Base-by-base conservation (phyloP, 177 flowering plant species). In the Telopea speciosissima region DNA sequence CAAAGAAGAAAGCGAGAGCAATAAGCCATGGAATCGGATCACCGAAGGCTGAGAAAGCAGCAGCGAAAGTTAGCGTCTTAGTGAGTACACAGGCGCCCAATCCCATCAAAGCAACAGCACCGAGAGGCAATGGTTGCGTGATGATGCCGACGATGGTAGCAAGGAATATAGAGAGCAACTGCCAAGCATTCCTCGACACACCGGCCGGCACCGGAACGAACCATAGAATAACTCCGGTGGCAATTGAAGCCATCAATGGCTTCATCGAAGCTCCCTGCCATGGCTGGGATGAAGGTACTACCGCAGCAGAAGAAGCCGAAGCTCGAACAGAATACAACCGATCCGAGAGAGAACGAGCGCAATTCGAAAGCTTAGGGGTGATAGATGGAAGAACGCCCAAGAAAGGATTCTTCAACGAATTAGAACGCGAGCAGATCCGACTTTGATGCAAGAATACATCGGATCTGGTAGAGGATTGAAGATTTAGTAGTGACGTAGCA, bases 1-100 rank as follows among this genome's bases (percentile, higher is more conserved):
- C 97, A 70, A 94, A 94, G 87, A 94, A 94, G 83, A 94, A 94
- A 2, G 99, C 97, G n/a, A 94, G 88, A 5, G 93, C 97, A n/a
- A 94, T 94, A 10, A 94, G 81, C 98, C 97, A 92, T 1, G 97
- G 98, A 40, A 92, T 94, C 1, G 98, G 98, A 75, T 94, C 99
- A 5, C 99, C 97, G 60, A 94, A 94, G 9, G 97, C 96, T 6
- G 99, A 94, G 80, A 94, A 94, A 0, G 99, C 99, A 1, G 96
- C 97, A 0, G 91, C 72, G 63, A 94, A 94, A 0, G 99, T 87
- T 0, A 94, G 85, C 3, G 99, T 94, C 72, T 94, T 92, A 22
- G 99, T 92, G 59, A 92, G 82, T 4, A 94, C 99, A 1, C 90
- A 76, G 0, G 97, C 97, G 7, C 97, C 97, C 0, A 92, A 75